Evolutionary conservation across 75 land plant species (phyloP).

Genomic region (Azolla pinnata): DNA sequence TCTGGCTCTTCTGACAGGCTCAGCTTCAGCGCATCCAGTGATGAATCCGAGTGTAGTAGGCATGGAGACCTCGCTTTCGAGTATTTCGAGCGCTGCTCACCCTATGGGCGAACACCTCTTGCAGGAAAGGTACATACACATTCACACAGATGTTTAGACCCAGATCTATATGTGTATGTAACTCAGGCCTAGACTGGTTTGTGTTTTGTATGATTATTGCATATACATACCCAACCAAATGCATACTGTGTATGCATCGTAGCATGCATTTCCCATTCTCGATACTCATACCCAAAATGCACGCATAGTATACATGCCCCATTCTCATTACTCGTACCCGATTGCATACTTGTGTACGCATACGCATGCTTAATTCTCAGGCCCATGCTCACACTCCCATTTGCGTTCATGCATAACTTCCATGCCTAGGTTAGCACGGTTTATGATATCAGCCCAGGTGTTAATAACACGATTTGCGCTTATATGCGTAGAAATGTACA

Average conservation of each 20-base stretch:
- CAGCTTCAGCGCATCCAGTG: not conserved
- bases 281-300: too few species aligned
- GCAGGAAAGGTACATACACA: slow-evolving; percentile 12
- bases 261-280: too few species aligned
- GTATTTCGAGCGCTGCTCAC: slow-evolving; percentile 18
- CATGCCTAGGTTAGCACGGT: slow-evolving; percentile 19
- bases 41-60: not conserved
- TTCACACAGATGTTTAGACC: not conserved
- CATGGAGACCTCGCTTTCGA: slow-evolving; percentile 10
- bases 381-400: too few species aligned
- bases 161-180: not conserved
- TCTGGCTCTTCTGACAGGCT: not conserved
- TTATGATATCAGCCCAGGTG: slow-evolving; percentile 15
- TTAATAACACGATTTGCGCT: slow-evolving; percentile 20
- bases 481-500: too few species aligned
- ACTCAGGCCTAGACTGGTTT: too few species aligned
- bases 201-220: too few species aligned
- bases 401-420: slow-evolving; percentile 19
- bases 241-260: too few species aligned
- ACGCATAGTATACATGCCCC: too few species aligned
- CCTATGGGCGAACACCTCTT: slow-evolving; percentile 21
- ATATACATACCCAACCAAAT: too few species aligned
- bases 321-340: too few species aligned
- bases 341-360: too few species aligned
- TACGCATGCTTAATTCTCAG: too few species aligned